A percentile compares a stretch with the other conserved stretches of the same genome.
These are phyloP conservation scores for Clausena lansium DNA, from an alignment of 345 rosid species.

Conservation along the genomic window DNA sequence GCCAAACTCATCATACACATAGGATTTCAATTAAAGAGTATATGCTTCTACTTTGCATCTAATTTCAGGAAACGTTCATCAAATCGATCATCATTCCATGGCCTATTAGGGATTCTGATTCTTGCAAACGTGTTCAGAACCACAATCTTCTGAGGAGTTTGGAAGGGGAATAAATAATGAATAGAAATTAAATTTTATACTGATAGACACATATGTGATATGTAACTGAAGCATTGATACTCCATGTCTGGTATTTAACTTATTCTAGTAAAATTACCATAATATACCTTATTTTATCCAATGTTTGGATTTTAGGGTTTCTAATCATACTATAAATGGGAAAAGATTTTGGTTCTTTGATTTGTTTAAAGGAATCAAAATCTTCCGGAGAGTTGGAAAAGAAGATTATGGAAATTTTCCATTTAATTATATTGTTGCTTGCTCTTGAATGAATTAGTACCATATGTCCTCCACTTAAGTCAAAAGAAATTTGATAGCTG, in stretches of 20 bases:
- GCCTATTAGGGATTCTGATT: constrained; percentile 23
- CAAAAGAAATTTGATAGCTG: background rate
- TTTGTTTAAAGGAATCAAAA: background rate
- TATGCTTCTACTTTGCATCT: constrained; percentile 32
- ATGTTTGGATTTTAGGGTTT: background rate
- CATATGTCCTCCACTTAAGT: background rate
- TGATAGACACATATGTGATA: background rate
- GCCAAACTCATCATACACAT: constrained; percentile 9
- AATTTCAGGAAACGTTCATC: background rate
- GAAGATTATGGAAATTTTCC: background rate
- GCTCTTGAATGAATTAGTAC: background rate
- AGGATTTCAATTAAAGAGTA: constrained; percentile 19
- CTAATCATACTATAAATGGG: background rate
- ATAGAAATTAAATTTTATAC: background rate
- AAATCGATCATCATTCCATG: background rate
- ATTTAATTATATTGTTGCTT: background rate
- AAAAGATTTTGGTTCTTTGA: background rate
- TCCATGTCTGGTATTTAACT: background rate
- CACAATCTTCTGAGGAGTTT: constrained; percentile 16
- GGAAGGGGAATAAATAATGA: background rate
- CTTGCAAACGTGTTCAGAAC: constrained; percentile 14
- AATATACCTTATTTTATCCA: background rate
- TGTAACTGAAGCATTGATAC: constrained; percentile 22
- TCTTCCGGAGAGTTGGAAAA: background rate
- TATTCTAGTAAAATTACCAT: background rate